Conservation (phyloP, 2,329 filamentous ascomycete genomes). For the Trichoderma sp. region DNA sequence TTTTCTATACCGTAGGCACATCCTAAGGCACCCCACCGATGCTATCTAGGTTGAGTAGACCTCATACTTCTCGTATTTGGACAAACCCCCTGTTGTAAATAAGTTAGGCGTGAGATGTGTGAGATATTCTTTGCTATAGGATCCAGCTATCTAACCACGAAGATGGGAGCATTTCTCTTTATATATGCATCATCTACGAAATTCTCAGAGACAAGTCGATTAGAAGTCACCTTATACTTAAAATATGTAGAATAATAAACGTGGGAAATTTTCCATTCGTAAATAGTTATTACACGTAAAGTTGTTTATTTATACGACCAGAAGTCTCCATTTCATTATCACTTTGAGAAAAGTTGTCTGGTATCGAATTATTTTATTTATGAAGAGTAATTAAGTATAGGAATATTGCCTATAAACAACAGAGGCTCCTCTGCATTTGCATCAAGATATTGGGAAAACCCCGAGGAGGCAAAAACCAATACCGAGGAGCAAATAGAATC, state of each 20-base stretch:
- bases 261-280: background rate
- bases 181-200: background rate
- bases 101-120: too few relatives aligned
- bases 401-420: background rate
- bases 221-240: background rate
- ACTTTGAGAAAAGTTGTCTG: background rate
- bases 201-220: background rate
- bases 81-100: background rate
- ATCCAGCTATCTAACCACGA: background rate
- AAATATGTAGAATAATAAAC: background rate
- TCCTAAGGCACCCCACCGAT: background rate
- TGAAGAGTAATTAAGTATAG: background rate
- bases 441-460: background rate
- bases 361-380: background rate
- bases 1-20: background rate
- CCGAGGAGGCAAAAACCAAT: background rate
- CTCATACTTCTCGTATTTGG: background rate
- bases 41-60: background rate
- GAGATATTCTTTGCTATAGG: background rate
- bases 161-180: background rate
- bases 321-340: background rate
- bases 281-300: too few relatives aligned
- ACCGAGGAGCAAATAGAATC: background rate
- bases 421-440: background rate
- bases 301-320: too few relatives aligned